A percentile compares a stretch with the other conserved stretches of the same genome.
These are phyloP conservation scores for Pyropia haitanensis DNA, from an alignment of 23 red algal species.

Conservation along the genomic window DNA sequence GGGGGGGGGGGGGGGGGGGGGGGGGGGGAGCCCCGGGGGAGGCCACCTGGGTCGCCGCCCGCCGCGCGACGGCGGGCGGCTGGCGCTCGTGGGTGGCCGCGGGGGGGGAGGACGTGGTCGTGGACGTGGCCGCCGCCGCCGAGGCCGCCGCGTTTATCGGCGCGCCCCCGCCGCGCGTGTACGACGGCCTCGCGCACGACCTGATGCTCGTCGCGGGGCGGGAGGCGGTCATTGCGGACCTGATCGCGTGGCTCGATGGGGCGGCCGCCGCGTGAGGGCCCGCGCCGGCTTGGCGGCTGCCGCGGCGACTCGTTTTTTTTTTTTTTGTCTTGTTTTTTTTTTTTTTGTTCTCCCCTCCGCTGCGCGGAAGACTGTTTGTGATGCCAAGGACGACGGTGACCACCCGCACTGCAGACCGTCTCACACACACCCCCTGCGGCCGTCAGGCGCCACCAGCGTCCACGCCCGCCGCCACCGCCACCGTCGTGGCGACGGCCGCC, in stretches of 20 bases:
- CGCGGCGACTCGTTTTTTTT: no score
- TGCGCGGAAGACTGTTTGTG: no score
- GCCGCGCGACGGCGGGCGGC: constrained; percentile 5
- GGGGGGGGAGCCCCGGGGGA: constrained; percentile 10
- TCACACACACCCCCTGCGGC: no score
- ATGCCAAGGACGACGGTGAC: no score
- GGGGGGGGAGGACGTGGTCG: constrained; percentile 12
- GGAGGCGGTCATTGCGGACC: constrained; percentile 10
- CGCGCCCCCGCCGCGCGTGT: constrained; percentile 7
- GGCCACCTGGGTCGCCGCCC: constrained; percentile 4
- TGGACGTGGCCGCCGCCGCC: constrained; percentile 20
- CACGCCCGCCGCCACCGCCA: no score
- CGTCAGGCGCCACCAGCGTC: no score
- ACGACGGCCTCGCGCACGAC: constrained; percentile 31
- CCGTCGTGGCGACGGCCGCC: no score
- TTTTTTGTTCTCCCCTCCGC: no score
- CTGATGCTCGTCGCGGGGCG: constrained; percentile 42
- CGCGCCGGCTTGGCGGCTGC: no score
- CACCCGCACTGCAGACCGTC: no score
- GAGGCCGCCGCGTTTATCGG: constrained; percentile 46
- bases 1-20: constrained; percentile 1
- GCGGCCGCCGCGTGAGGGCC: no score
- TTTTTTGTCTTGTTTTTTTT: no score
- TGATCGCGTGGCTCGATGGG: constrained; percentile 28
- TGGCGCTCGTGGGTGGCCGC: constrained; percentile 19